Conservation (phyloP, 1,139 yeast genomes). For the Scheffersomyces parashehatae region DNA sequence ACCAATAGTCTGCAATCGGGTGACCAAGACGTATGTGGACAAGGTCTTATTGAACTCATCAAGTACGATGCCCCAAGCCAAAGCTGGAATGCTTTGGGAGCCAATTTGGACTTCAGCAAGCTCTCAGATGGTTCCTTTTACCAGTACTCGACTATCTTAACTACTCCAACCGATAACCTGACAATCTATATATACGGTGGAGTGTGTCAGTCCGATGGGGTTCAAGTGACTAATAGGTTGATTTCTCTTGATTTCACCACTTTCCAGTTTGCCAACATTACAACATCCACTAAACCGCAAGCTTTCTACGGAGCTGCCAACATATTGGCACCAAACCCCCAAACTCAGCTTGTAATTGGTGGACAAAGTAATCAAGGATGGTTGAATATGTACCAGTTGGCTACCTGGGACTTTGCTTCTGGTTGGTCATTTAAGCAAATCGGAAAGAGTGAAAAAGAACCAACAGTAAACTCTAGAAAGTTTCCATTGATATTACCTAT, state of each 20-base stretch:
- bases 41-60: slow-evolving; percentile 25
- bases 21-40: slow-evolving; percentile 27
- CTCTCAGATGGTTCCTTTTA: slow-evolving; percentile 34
- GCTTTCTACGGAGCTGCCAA: slow-evolving; percentile 50
- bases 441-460: slow-evolving; percentile 18
- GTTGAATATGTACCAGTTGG: slow-evolving; percentile 62
- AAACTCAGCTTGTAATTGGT: slow-evolving; percentile 47
- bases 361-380: slow-evolving; percentile 57
- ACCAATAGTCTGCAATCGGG: slow-evolving; percentile 9
- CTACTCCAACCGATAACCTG: slow-evolving; percentile 30
- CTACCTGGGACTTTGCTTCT: slow-evolving; percentile 57
- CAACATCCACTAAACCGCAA: slow-evolving; percentile 50
- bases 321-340: slow-evolving; percentile 44
- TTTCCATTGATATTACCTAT: slow-evolving; percentile 49
- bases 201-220: slow-evolving; percentile 15
- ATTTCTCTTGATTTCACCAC: slow-evolving; percentile 29
- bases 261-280: slow-evolving; percentile 29
- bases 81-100: slow-evolving; percentile 23
- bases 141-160: slow-evolving; percentile 34
- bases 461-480: slow-evolving; percentile 47
- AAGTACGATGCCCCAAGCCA: slow-evolving; percentile 20
- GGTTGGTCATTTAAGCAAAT: slow-evolving; percentile 57
- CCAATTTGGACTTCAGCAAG: slow-evolving; percentile 19
- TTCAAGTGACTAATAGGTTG: slow-evolving; percentile 35
- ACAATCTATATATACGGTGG: slow-evolving; percentile 55